These are phyloP conservation scores for Rhodamnia rubescens DNA, from an alignment of 345 rosid species.

Conservation along the genomic window DNA sequence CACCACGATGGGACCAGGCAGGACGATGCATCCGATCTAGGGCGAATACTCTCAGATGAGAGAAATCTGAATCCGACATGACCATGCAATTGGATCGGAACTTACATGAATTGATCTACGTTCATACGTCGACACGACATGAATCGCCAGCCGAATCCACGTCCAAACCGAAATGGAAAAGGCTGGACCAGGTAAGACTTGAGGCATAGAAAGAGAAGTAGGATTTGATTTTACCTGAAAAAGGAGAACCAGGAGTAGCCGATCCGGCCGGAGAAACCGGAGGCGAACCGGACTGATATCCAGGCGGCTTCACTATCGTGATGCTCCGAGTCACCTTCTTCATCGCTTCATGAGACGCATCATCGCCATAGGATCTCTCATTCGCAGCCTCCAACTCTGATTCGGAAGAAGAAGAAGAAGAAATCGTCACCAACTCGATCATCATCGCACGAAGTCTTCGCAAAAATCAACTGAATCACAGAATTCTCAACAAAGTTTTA, in stretches of 20 bases:
- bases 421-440: background rate
- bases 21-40: background rate
- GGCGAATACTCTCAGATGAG: background rate
- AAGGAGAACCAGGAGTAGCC: slow-evolving; percentile 65
- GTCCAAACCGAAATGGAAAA: too few species aligned
- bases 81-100: background rate
- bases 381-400: slow-evolving; percentile 41
- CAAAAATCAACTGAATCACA: background rate
- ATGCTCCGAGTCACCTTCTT: slow-evolving; percentile 71
- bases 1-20: background rate
- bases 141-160: too few species aligned
- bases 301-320: slow-evolving; percentile 80
- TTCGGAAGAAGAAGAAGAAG: background rate
- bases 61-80: background rate
- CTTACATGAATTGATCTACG: background rate
- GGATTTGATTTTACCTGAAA: slow-evolving; percentile 43
- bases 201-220: background rate
- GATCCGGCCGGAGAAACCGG: slow-evolving; percentile 83
- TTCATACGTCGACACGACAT: too few species aligned
- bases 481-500: background rate
- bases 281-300: slow-evolving; percentile 63
- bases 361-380: slow-evolving; percentile 40
- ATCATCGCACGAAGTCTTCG: background rate
- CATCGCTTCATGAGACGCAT: slow-evolving; percentile 15
- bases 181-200: background rate